These are phyloP conservation scores for Macrophomina phaseolina DNA, from an alignment of 2,329 filamentous ascomycete genomes.

Conservation along the genomic window DNA sequence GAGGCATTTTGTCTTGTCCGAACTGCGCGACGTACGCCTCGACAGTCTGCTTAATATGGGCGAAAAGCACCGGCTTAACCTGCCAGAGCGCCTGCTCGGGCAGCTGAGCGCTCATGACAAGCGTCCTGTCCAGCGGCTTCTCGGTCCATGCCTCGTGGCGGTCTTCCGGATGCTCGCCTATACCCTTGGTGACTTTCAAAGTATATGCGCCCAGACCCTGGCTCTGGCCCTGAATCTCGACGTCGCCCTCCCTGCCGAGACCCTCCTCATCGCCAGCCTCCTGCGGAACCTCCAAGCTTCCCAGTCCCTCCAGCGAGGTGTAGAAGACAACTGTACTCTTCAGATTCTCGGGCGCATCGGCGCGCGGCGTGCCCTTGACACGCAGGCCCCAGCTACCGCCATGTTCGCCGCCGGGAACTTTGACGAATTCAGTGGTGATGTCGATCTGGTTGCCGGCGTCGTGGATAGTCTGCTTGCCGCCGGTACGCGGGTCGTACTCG, in stretches of 20 bases:
- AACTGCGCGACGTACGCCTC: slow-evolving; percentile 65
- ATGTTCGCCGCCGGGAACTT: slow-evolving; percentile 82
- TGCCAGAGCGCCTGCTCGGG: slow-evolving; percentile 80
- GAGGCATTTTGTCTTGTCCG: slow-evolving; percentile 71
- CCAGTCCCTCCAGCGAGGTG: slow-evolving; percentile 77
- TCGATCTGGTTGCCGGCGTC: slow-evolving; percentile 88
- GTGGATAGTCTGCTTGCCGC: slow-evolving; percentile 88
- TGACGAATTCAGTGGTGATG: slow-evolving; percentile 91
- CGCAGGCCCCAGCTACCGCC: slow-evolving; percentile 92
- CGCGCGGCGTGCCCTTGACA: slow-evolving; percentile 79
- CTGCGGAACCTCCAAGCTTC: slow-evolving; percentile 62
- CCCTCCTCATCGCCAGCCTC: slow-evolving; percentile 57
- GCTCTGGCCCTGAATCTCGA: slow-evolving; percentile 74
- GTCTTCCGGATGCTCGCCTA: slow-evolving; percentile 62
- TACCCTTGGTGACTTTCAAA: slow-evolving; percentile 76
- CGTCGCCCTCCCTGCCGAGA: slow-evolving; percentile 63
- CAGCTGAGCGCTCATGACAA: slow-evolving; percentile 73
- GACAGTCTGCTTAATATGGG: slow-evolving; percentile 67
- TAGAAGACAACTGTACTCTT: slow-evolving; percentile 85
- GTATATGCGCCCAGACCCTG: slow-evolving; percentile 78
- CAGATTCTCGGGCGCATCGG: slow-evolving; percentile 68
- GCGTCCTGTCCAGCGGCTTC: slow-evolving; percentile 76
- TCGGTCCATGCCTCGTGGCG: slow-evolving; percentile 68
- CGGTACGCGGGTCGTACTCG: slow-evolving; percentile 87
- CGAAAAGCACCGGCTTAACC: slow-evolving; percentile 70